phyloP scores from a whole-genome alignment of 768 basidiomycete species.

The Saitozyma podzolica region DNA sequence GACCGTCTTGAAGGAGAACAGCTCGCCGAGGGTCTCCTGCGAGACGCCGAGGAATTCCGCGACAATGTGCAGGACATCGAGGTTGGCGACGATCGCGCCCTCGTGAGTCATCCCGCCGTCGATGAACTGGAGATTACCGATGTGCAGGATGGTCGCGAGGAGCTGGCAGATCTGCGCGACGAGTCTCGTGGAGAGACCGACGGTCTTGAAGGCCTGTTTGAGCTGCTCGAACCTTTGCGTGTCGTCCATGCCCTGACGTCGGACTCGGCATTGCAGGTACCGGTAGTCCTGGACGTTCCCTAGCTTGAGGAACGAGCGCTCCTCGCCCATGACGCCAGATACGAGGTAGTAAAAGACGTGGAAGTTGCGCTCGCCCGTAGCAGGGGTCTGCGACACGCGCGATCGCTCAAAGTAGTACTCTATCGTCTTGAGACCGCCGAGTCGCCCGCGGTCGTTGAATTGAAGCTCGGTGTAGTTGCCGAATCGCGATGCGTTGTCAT shows the following conservation, averaged over 20 bases:
- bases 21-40: constrained; percentile 62
- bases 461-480: constrained; percentile 98
- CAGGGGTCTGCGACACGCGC: constrained; percentile 77
- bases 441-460: constrained; percentile 85
- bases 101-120: constrained; percentile 79
- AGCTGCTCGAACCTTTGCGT: constrained; percentile 87
- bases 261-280: constrained; percentile 74
- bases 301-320: constrained; percentile 82
- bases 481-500: constrained; percentile 92
- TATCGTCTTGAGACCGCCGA: constrained; percentile 88
- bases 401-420: constrained; percentile 94
- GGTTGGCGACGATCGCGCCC: constrained; percentile 87
- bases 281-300: constrained; percentile 77
- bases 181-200: constrained; percentile 88
- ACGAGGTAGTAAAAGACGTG: constrained; percentile 98
- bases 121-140: constrained; percentile 91
- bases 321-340: constrained; percentile 83
- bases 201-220: constrained; percentile 87
- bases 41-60: constrained; percentile 89
- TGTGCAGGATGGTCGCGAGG: constrained; percentile 89
- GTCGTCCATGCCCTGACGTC: constrained; percentile 66
- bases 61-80: constrained; percentile 75
- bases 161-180: constrained; percentile 96
- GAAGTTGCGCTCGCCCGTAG: constrained; percentile 83
- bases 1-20: constrained; percentile 87